These are phyloP conservation scores for Strigomonas galati DNA, from an alignment of 208 protist species.

Conservation along the genomic window DNA sequence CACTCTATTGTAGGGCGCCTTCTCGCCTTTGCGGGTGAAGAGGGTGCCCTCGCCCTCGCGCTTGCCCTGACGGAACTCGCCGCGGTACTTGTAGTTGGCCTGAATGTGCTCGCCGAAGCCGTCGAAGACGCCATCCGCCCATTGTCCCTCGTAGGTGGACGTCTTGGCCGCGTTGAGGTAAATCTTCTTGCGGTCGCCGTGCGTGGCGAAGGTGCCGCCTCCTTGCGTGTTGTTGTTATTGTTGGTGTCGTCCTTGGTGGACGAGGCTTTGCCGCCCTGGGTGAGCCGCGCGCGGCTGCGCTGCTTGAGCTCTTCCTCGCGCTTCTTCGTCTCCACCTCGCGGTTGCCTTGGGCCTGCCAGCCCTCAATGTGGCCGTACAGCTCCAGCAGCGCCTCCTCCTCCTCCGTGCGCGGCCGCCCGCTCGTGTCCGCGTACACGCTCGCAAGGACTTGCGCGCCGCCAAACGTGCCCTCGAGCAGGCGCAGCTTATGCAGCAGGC, in stretches of 20 bases:
- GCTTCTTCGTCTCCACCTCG: neutral
- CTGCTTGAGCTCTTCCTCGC: slow-evolving; percentile 39
- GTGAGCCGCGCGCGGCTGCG: slow-evolving; percentile 27
- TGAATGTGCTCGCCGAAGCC: slow-evolving; percentile 84
- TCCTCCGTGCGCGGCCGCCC: slow-evolving; percentile 82
- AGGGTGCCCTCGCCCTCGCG: slow-evolving; percentile 83
- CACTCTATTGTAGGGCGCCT: slow-evolving; percentile 63
- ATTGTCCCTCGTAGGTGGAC: slow-evolving; percentile 88
- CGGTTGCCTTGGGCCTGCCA: slow-evolving; percentile 15
- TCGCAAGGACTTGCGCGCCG: slow-evolving; percentile 43
- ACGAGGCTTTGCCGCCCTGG: neutral
- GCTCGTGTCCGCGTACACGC: slow-evolving; percentile 43
- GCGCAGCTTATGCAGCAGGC: slow-evolving; percentile 62
- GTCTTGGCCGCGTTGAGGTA: slow-evolving; percentile 80
- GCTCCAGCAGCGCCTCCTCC: slow-evolving; percentile 70
- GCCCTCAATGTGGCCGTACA: slow-evolving; percentile 43
- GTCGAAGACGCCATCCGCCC: slow-evolving; percentile 75
- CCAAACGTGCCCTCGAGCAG: slow-evolving; percentile 54
- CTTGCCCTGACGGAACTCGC: slow-evolving; percentile 73
- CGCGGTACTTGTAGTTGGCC: slow-evolving; percentile 71
- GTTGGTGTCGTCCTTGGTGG: slow-evolving; percentile 10
- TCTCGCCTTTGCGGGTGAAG: slow-evolving; percentile 56
- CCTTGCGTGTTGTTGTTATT: slow-evolving; percentile 3
- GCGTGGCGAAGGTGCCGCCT: slow-evolving; percentile 36
- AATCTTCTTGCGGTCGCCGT: slow-evolving; percentile 72